Conservation (phyloP, 2,329 filamentous ascomycete genomes). For the Neonectria hederae region DNA sequence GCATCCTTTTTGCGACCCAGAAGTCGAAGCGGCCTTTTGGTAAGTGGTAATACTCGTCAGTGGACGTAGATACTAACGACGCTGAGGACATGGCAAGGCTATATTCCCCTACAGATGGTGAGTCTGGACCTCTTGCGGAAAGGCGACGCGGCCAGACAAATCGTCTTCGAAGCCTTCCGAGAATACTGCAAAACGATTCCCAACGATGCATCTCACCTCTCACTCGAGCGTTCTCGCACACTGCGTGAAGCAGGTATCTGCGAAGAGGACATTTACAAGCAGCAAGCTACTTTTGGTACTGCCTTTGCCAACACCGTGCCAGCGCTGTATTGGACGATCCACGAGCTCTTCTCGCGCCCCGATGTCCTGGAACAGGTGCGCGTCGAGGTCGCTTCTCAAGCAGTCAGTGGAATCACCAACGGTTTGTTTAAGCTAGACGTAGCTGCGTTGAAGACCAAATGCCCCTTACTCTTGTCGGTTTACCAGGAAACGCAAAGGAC, state of each 20-base stretch:
- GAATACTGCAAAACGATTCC: conserved; percentile 29
- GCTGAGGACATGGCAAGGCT: conserved; percentile 29
- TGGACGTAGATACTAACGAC: not conserved
- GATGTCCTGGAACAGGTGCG: conserved; percentile 28
- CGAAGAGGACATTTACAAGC: conserved; percentile 29
- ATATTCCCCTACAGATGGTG: conserved; percentile 24
- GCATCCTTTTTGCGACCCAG: conserved; percentile 32
- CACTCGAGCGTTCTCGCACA: conserved; percentile 7
- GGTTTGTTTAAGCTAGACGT: conserved; percentile 24
- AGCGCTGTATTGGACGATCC: conserved; percentile 28
- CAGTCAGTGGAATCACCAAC: conserved; percentile 16
- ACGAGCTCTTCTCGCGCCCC: conserved; percentile 27
- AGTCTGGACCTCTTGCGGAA: conserved; percentile 24
- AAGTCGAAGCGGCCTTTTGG: conserved; percentile 30
- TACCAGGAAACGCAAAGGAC: not conserved
- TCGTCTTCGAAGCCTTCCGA: conserved; percentile 29
- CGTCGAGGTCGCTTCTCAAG: conserved; percentile 7
- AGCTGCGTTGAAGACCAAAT: conserved; percentile 27
- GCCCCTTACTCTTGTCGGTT: conserved; percentile 9
- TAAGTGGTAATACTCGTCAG: not conserved
- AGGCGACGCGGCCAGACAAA: conserved; percentile 29
- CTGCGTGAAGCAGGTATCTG: conserved; percentile 27
- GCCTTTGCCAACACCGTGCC: conserved; percentile 32
- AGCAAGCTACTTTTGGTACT: conserved; percentile 28
- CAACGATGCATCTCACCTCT: conserved; percentile 24